These are phyloP conservation scores for Senna siamea DNA, from an alignment of 306 rosid genomes.

Conservation along the genomic window DNA sequence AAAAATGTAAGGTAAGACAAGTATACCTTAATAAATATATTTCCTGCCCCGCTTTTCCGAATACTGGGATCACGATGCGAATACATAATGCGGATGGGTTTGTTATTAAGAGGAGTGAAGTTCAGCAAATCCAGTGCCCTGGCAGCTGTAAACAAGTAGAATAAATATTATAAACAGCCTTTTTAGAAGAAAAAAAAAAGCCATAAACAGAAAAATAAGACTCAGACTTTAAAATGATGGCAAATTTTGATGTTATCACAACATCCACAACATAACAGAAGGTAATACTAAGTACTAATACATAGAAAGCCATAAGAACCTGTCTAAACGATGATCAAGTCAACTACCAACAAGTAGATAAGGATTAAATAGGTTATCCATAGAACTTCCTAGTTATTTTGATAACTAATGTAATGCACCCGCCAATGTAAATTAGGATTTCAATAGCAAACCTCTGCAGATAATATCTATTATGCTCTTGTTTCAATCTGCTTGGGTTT, in stretches of 20 bases:
- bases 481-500: not conserved
- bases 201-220: conserved; percentile 17
- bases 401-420: not conserved
- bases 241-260: not conserved
- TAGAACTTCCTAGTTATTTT: not conserved
- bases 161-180: no score
- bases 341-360: not conserved
- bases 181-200: not conserved
- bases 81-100: conserved; percentile 87
- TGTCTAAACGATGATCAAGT: not conserved
- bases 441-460: not conserved
- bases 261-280: conserved; percentile 7
- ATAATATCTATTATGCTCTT: not conserved
- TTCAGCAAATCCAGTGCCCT: conserved; percentile 91
- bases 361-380: not conserved
- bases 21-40: conserved; percentile 90
- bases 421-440: not conserved
- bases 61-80: conserved; percentile 95
- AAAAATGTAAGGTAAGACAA: not conserved
- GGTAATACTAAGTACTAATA: not conserved
- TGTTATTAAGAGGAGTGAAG: conserved; percentile 80
- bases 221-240: not conserved
- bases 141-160: conserved; percentile 65
- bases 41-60: conserved; percentile 96
- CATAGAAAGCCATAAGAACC: not conserved